A percentile compares a stretch with the other conserved stretches of the same genome.
Conservation (phyloP, 2,329 filamentous ascomycete species). For the Fusarium sp. region DNA sequence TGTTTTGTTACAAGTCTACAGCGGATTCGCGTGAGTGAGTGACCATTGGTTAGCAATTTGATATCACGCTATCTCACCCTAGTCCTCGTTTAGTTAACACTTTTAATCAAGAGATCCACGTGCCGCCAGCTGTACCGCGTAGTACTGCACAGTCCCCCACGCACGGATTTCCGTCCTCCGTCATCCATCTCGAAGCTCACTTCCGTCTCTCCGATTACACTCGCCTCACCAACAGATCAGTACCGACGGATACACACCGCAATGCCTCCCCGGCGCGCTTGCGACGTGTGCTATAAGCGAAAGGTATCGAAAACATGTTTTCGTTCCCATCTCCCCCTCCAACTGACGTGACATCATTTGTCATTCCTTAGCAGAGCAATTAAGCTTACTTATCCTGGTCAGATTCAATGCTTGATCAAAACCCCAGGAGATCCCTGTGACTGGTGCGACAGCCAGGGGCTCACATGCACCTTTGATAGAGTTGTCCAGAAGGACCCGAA, state of each 20-base stretch:
- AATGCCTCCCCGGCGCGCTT: conserved; percentile 41
- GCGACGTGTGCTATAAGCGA: conserved; percentile 41
- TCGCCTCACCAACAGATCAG: neutral
- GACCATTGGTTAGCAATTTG: too few relatives aligned
- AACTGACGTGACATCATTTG: neutral
- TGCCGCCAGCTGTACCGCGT: neutral
- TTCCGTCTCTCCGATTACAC: conserved; percentile 42
- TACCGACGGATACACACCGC: neutral
- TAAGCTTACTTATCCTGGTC: neutral
- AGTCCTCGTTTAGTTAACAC: neutral
- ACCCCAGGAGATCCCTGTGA: conserved; percentile 36
- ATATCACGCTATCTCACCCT: neutral
- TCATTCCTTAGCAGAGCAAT: neutral
- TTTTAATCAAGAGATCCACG: conserved; percentile 5
- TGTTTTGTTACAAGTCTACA: too few relatives aligned
- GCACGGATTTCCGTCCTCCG: conserved; percentile 27
- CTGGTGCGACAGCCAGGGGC: conserved; percentile 42
- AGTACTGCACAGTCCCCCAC: neutral
- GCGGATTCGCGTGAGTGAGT: too few relatives aligned
- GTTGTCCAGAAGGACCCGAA: conserved; percentile 35
- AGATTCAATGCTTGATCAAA: conserved; percentile 45
- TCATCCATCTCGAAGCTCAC: neutral
- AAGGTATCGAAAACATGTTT: conserved; percentile 27
- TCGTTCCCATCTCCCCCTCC: neutral
- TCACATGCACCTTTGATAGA: conserved; percentile 44